Conservation (phyloP, 2,329 filamentous ascomycete species). For the Colletotrichum somersetense region DNA sequence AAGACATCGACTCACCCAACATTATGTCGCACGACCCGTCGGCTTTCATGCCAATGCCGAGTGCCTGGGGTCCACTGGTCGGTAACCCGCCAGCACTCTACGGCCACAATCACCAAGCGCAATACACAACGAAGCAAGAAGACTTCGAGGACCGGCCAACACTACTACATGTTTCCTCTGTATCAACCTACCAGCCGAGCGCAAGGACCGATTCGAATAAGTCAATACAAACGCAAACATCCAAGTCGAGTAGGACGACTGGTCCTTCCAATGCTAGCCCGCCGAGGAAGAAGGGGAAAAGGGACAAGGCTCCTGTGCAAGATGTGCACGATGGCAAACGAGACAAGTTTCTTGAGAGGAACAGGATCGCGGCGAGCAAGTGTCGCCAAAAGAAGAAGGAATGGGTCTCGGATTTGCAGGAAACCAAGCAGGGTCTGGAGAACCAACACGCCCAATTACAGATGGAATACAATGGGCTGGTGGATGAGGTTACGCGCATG, state of each 20-base stretch:
- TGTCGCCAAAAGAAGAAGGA: constrained; percentile 77
- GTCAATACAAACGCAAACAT: constrained; percentile 20
- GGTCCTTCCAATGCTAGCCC: constrained; percentile 38
- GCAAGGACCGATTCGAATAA: constrained; percentile 21
- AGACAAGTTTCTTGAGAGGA: constrained; percentile 74
- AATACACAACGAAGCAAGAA: constrained; percentile 37
- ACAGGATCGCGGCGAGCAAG: constrained; percentile 79
- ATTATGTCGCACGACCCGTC: constrained; percentile 28
- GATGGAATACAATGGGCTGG: constrained; percentile 56
- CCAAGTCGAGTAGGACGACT: constrained; percentile 41
- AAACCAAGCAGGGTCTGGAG: constrained; percentile 60
- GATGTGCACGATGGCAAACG: constrained; percentile 59
- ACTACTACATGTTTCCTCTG: constrained; percentile 22
- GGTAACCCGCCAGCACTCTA: constrained; percentile 18
- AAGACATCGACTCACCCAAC: constrained; percentile 18
- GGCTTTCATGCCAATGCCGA: constrained; percentile 27
- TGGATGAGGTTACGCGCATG: constrained; percentile 60
- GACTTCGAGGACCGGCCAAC: constrained; percentile 14
- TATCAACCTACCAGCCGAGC: constrained; percentile 20
- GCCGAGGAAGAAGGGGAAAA: constrained; percentile 48
- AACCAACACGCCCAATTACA: constrained; percentile 57
- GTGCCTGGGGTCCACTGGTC: constrained; percentile 32
- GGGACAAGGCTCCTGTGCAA: constrained; percentile 42
- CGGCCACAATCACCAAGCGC: constrained; percentile 23
- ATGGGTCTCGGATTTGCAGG: constrained; percentile 64